These are phyloP conservation scores for Pyrus communis DNA, from an alignment of 306 rosid genomes.

Conservation along the genomic window DNA sequence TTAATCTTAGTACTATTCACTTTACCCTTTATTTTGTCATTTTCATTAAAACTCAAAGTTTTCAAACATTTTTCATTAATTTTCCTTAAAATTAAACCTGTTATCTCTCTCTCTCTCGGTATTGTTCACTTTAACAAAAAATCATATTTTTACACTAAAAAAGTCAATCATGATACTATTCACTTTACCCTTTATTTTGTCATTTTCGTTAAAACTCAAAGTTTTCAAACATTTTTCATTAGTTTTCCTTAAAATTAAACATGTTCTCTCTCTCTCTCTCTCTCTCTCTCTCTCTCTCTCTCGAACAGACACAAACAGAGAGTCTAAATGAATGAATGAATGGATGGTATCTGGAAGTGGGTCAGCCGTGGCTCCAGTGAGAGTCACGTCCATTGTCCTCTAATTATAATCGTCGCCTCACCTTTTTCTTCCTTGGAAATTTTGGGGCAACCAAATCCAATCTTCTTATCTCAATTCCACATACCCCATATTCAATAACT, in stretches of 20 bases:
- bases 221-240: no score
- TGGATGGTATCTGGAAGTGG: constrained; percentile 29
- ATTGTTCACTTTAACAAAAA: no score
- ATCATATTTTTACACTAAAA: no score
- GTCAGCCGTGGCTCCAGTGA: constrained; percentile 17
- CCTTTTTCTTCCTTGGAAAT: constrained; percentile 34
- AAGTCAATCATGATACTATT: no score
- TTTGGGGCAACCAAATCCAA: constrained; percentile 39
- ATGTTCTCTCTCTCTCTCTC: constrained; percentile 13
- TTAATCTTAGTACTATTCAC: no score
- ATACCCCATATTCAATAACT: not conserved
- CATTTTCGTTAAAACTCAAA: no score
- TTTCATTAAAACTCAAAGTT: no score
- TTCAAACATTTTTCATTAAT: no score
- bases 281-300: constrained; percentile 5
- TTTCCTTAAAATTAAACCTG: not conserved
- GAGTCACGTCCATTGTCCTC: constrained; percentile 39
- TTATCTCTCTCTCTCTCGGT: not conserved
- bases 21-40: no score
- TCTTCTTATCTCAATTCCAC: constrained; percentile 34
- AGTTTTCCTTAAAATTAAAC: no score
- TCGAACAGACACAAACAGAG: constrained; percentile 10
- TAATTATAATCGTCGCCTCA: constrained; percentile 6
- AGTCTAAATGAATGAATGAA: constrained; percentile 17
- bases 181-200: no score